Base-by-base conservation (phyloP, 768 basidiomycete species). In the Tremella fuciformis region DNA sequence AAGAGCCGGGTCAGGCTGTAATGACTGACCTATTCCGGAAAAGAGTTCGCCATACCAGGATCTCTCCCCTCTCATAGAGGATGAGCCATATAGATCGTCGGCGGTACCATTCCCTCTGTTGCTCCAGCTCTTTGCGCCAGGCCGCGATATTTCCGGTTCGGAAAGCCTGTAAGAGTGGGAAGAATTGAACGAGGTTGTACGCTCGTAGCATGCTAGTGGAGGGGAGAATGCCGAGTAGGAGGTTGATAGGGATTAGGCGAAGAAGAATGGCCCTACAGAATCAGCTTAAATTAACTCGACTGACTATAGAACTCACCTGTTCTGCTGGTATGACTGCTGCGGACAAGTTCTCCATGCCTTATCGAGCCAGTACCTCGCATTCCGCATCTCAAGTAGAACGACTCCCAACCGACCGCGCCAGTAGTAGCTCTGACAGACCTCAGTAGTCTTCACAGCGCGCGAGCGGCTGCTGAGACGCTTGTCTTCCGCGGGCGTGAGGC, bases 11-110 rank as follows among this genome's bases (percentile, higher is more conserved):
- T 15, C 16, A 4, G 4, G 42, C n/a, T 8, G 22, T 6, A 6
- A 15, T 3, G 18, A 57, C 65, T 65, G 44, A 67, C 65, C 58
- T 40, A 24, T 50, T 8, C 15, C 68, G 49, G 21, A 74, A 64
- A 3, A 74, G 54, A 50, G 69, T 74, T 40, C 72, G 48, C 69
- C 69, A 71, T 3, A 74, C 62, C 37, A 74, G 50, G 11, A 69
- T 69, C 56, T 74, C 72, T 11, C 72, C 72, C 19, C 72, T 39
- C 49, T 74, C 72, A 44, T 55, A 69, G 22, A 74, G 50, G 8
- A 74, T 62, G 58, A 74, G 56, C 72, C 72, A 74, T 7, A 70
- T 60, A 40, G 55, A 57, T 50, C 72, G 46, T 9, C 50, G 44
- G 29, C 72, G 53, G 29, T 60, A 66, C 72, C 72, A 74, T 49